Evolutionary conservation across 176 grass and related monocot species (phyloP), one percentile per base, ranked within the genome.

Genomic region (Puya raimondii): DNA sequence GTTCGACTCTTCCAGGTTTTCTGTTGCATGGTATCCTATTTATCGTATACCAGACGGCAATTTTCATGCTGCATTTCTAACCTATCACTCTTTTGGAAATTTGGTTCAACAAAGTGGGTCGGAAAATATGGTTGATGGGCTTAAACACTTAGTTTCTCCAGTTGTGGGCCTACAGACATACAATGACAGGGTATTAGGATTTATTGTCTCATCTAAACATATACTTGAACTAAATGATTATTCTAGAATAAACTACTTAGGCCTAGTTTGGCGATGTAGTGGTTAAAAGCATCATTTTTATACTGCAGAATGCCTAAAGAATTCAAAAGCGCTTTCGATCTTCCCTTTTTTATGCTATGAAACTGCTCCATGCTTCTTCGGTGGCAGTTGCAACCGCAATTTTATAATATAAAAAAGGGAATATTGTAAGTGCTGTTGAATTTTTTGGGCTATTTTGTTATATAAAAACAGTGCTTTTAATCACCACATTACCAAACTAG

Each of bases 11-110:
- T 85, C 81, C 79, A 96, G 93, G 93, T 96, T 80, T 80, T 92
- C 71, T 61, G 84, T 96, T 22, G 93, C 93, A 64, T 96, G 93
- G 93, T 96, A 96, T 81, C 93, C 93, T 64, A 84, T 88, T 88
- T 96, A 87, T 69, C 76, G 84, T 18, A 85, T 96, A 87, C 93
- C 93, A 0, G 86, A 89, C 22, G 84, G 86, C 18, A 91, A 84
- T 65, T 96, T 92, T n/a, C 89, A 81, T 81, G 81, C 86, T 69
- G 83, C 93, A 57, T 96, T 96, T 81, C 79, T 92, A 67, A 90
- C 93, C 11, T 96, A 96, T 66, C 93, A 96, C 70, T 96, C 89
- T 67, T 79, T 92, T 18, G 89, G 88, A 11, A 80, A 85, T 71
- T 87, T 85, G 50, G 70, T 85, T 76, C 48, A 23, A 49, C 63